These are phyloP conservation scores for Stemphylium beticola DNA, from an alignment of 2,329 filamentous ascomycete genomes.

Conservation along the genomic window DNA sequence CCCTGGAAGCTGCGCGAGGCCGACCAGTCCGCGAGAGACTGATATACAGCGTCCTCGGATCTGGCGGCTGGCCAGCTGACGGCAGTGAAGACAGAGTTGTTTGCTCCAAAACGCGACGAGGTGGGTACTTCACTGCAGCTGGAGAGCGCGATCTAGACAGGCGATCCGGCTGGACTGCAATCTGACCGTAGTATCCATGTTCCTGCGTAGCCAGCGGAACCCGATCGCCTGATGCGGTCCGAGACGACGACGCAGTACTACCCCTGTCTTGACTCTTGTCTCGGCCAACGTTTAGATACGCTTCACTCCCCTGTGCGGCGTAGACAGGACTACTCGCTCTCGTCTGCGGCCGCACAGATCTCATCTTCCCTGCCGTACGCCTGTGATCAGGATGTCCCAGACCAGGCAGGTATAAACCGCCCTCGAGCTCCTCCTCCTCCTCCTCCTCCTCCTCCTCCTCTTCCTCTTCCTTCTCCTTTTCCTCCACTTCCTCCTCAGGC, in stretches of 20 bases:
- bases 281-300: too few species aligned
- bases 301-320: background rate
- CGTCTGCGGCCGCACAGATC: background rate
- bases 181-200: too few species aligned
- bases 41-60: background rate
- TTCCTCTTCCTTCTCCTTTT: too few species aligned
- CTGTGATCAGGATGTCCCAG: background rate
- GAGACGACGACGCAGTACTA: too few species aligned
- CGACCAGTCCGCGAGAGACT: slow-evolving; percentile 10
- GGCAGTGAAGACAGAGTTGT: background rate
- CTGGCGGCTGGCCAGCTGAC: background rate
- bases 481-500: background rate
- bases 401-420: slow-evolving; percentile 2
- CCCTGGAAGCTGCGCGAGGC: slow-evolving; percentile 21
- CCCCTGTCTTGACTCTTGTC: too few species aligned
- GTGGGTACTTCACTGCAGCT: too few species aligned
- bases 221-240: too few species aligned
- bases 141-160: too few species aligned
- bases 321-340: background rate
- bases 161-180: too few species aligned
- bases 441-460: too few species aligned
- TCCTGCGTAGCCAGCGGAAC: too few species aligned
- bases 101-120: too few species aligned
- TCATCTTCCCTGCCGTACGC: background rate
- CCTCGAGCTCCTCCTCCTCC: background rate